These are phyloP conservation scores for Acer yangbiense DNA, from an alignment of 345 rosid species.

Conservation along the genomic window DNA sequence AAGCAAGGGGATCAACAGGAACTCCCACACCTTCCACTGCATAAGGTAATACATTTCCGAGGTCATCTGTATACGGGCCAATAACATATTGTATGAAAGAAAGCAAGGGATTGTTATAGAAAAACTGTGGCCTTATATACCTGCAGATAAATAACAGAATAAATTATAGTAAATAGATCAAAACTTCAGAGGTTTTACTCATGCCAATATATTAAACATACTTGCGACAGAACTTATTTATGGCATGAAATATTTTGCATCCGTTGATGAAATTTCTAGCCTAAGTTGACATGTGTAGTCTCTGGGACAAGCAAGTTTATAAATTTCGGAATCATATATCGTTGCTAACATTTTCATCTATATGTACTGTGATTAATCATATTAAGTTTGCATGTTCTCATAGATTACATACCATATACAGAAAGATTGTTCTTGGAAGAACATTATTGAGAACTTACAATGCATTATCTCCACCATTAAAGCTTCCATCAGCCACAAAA, in stretches of 20 bases:
- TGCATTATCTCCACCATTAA: constrained; percentile 93
- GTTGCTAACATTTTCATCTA: background rate
- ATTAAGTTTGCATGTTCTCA: background rate
- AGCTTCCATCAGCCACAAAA: constrained; percentile 80
- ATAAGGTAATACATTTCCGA: constrained; percentile 89
- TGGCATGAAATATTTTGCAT: background rate
- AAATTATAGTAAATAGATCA: background rate
- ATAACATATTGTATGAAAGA: constrained; percentile 82
- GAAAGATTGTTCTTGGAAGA: background rate
- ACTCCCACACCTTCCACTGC: constrained; percentile 95
- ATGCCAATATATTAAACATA: background rate
- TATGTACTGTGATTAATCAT: no score
- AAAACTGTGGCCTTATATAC: constrained; percentile 91
- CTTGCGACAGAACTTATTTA: background rate
- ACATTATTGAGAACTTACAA: constrained; percentile 51
- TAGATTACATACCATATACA: background rate
- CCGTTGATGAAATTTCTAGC: background rate
- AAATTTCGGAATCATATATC: background rate
- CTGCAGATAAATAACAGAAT: constrained; percentile 35
- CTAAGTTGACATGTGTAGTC: background rate
- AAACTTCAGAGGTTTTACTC: background rate
- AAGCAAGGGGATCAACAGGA: constrained; percentile 92
- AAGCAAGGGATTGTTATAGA: constrained; percentile 81
- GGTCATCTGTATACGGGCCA: constrained; percentile 91
- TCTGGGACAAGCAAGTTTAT: background rate